phyloP scores from a whole-genome alignment of 78 protist species.

The Guillardia theta region DNA sequence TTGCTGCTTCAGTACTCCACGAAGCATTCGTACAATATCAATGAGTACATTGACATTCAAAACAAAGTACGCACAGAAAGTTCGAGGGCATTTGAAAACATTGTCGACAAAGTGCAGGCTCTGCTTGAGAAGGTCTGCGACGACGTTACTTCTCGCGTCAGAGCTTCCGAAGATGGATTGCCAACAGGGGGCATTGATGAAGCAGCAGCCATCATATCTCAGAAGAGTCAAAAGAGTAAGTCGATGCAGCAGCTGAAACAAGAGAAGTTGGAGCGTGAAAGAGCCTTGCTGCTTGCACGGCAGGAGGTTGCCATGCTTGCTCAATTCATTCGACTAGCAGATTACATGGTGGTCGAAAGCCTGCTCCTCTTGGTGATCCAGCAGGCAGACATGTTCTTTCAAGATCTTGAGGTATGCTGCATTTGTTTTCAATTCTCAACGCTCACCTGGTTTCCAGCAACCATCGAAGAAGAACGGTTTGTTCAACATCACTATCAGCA shows the following conservation, averaged over 20 bases:
- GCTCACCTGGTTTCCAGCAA: too few relatives aligned
- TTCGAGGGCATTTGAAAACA: background rate
- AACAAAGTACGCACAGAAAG: background rate
- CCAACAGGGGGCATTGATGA: background rate
- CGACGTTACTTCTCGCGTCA: constrained; percentile 43
- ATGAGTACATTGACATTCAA: background rate
- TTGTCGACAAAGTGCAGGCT: constrained; percentile 17
- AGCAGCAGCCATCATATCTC: background rate
- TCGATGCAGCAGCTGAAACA: constrained; percentile 40
- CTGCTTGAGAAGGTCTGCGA: constrained; percentile 46
- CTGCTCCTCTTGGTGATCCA: background rate
- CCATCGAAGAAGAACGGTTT: constrained; percentile 24
- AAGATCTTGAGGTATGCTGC: background rate
- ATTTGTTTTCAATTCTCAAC: background rate
- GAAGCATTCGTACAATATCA: background rate
- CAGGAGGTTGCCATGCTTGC: constrained; percentile 40
- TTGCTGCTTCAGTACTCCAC: background rate
- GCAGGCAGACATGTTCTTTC: background rate
- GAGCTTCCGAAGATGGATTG: constrained; percentile 48
- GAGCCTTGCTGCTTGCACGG: background rate
- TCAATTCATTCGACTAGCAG: constrained; percentile 56
- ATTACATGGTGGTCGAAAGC: constrained; percentile 57
- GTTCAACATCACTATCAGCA: background rate
- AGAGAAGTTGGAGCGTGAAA: background rate
- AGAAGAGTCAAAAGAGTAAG: constrained; percentile 42